Evolutionary conservation across 1,284 basidiomycete genomes (phyloP), one percentile per base, ranked within the genome.

Genomic region (Malassezia furfur): DNA sequence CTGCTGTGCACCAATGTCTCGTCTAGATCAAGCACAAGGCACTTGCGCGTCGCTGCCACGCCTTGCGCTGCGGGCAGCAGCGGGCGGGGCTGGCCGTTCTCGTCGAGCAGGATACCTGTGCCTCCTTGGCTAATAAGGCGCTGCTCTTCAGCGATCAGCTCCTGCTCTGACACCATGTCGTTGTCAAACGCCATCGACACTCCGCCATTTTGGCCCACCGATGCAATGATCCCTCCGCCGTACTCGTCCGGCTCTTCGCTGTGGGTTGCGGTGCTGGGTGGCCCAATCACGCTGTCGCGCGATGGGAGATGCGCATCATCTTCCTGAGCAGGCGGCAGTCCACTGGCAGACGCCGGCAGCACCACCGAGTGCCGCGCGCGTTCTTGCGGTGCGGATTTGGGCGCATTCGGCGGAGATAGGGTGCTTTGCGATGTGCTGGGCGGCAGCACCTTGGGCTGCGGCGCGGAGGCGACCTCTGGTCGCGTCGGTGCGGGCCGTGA

Each of bases 11-110:
- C 84, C 32, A 96, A 79, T 1, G 91, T 96, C 77, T 96, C 93
- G 67, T 96, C 91, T 40, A 96, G 80, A 78, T 96, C 93, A 19
- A 96, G 81, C 36, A 96, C 90, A 9, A 77, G 68, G 68, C 91
- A 96, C 78, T 96, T 96, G 55, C 88, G 80, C 15, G 89, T 89
- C 17, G 77, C 80, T 65, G 91, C 86, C 22, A 83, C 80, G 11
- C 82, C 80, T 1, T 82, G 77, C 59, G 94, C 79, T 14, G 85
- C 84, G 4, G 87, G 87, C 8, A 96, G 76, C 17, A 96, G 78
- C 10, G 91, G 91, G 48, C 81, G 81, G 3, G 88, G 88, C 32
- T 84, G 76, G 19, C 91, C 91, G 67, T 94, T 85, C 85, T 84
- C 82, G 54, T 85, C 87, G 8, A 85, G 76, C 4, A 87, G 87